Evolutionary conservation across 345 rosid genomes (phyloP), one percentile per base, ranked within the genome.

Genomic region (Populus nigra): DNA sequence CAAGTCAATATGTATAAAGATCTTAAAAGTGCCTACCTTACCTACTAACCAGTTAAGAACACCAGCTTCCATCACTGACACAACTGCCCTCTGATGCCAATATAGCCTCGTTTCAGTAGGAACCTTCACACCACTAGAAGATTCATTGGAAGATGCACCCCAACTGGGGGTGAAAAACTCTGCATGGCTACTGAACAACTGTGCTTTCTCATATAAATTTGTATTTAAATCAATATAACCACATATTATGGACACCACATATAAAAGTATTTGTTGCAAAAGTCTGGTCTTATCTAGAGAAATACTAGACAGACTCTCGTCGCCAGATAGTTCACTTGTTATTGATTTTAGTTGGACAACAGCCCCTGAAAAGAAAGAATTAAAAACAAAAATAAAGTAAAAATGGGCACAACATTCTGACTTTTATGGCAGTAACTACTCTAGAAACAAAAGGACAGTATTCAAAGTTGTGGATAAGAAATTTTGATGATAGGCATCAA

Each of bases 21-120:
- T 82, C 77, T 72, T 78, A 49, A 73, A 89, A 83, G 72, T 77
- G 88, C 92, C 86, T 89, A 88, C 90, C 93, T 91, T 91, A 91
- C 95, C 95, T 91, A 91, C 95, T 86, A 91, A 89, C 95, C 95
- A 91, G 79, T 89, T 89, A 83, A 91, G 90, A 73, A 91, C 95
- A 77, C 95, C 95, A 35, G 95, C 95, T 85, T 91, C 95, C 95
- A 91, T 89, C 79, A 91, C 87, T 55, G 89, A 89, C 69, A 89
- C 83, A 79, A 91, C 86, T 45, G 93, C 95, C 82, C 85, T 89
- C 73, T 85, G 86, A 83, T 81, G 88, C 95, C 95, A 91, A 74
- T 79, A 81, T 59, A 86, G 72, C 76, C 85, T 83, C 74, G 84
- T 36, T 75, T 88, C 89, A 41, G 72, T 68, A 27, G 84, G 73